These are phyloP conservation scores for Calamus simplicifolius DNA, from an alignment of 176 grass and related monocot genomes.

Conservation along the genomic window DNA sequence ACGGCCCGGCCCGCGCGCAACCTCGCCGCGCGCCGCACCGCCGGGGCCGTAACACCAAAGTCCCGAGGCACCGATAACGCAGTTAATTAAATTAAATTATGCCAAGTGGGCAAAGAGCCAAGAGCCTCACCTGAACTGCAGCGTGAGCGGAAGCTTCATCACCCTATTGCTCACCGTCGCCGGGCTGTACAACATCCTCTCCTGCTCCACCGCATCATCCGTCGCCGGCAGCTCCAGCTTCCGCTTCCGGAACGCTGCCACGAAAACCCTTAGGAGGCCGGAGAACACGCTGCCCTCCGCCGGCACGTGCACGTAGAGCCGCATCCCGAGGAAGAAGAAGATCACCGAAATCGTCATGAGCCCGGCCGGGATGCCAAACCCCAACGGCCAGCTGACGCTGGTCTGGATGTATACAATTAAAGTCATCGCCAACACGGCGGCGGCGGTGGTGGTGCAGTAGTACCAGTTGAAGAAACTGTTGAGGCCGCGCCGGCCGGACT, in stretches of 20 bases:
- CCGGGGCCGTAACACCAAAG: too few relatives aligned
- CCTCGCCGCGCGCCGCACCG: too few relatives aligned
- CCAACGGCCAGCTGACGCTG: slow-evolving; percentile 54
- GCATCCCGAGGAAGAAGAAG: slow-evolving; percentile 41
- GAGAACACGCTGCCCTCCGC: slow-evolving; percentile 55
- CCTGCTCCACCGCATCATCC: slow-evolving; percentile 39
- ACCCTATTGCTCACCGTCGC: slow-evolving; percentile 13
- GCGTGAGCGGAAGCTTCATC: slow-evolving; percentile 51
- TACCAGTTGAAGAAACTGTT: slow-evolving; percentile 31
- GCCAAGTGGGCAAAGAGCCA: too few relatives aligned
- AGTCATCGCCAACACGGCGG: slow-evolving; percentile 36
- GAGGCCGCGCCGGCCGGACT: slow-evolving; percentile 13
- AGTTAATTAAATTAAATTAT: too few relatives aligned
- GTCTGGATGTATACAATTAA: slow-evolving; percentile 53
- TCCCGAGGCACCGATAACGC: too few relatives aligned
- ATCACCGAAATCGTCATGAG: slow-evolving; percentile 37
- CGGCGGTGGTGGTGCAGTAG: slow-evolving; percentile 37
- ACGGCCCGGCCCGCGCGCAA: too few relatives aligned
- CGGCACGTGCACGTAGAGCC: slow-evolving; percentile 44
- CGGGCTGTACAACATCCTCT: slow-evolving; percentile 43
- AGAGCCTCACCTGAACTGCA: slow-evolving; percentile 44
- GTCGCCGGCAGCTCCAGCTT: slow-evolving; percentile 35
- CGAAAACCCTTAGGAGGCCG: slow-evolving; percentile 35
- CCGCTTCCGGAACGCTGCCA: slow-evolving; percentile 45
- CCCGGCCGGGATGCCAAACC: slow-evolving; percentile 47